Evolutionary conservation across 306 rosid genomes (phyloP), one percentile per base, ranked within the genome.

Genomic region (Sicyos baderoa): DNA sequence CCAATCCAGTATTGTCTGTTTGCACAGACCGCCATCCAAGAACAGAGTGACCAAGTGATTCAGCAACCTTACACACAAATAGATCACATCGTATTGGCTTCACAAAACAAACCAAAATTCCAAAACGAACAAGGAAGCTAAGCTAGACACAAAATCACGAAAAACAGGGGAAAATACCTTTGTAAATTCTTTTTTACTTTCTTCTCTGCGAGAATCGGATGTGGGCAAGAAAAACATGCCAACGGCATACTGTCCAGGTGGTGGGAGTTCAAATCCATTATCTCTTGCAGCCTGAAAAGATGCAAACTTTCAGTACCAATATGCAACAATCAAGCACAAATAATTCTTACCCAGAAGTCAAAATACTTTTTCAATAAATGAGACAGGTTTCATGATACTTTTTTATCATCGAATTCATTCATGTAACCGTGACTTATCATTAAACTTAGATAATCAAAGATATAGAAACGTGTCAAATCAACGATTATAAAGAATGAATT

Each of bases 221-320:
- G 85, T 80, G 15, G 99, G 99, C 90, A 94, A 80, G 91, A 86
- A 94, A 73, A 94, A 58, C 99, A 94, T 94, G 77, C 99, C 99
- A 60, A 90, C 96, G 27, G 97, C 97, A 72, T 94, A 94, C 63
- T 90, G 81, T 53, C 99, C 99, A 9, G 56, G 75, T 12, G 81
- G 85, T 23, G 99, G 97, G 75, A 94, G 97, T 83, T 85, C 84
- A 77, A 94, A 88, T 37, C 94, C 96, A 73, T 72, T 81, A 74
- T 81, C 83, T 71, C 61, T 79, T 54, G 83, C 80, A 13, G 74
- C 96, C 99, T 94, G 82, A 65, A 59, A 59, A 82, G n/a, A n/a
- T n/a, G n/a, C n/a, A n/a, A n/a, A n/a, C n/a, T n/a, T n/a, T n/a
- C n/a, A n/a, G n/a, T 32, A 32, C 37, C 37, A 32, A 32, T n/a